Evolutionary conservation across 306 rosid species (phyloP).

Genomic region (Cicer cuneatum): DNA sequence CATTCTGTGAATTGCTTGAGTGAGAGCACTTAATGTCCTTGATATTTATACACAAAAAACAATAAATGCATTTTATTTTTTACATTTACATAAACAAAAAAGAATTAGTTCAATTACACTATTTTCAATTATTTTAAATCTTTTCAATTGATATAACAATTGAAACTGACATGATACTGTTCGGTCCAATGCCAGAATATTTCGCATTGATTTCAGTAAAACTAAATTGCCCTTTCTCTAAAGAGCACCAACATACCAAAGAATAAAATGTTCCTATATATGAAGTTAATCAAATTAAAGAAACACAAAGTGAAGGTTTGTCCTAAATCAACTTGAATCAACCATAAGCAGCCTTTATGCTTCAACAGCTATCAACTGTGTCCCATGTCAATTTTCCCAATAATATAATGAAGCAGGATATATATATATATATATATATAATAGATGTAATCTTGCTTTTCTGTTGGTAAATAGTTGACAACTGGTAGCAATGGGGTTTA

Average conservation of each 20-base stretch:
- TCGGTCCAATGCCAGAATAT: conserved; percentile 16
- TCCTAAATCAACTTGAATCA: conserved; percentile 37
- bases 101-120: not conserved
- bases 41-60: not conserved
- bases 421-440: conserved; percentile 4
- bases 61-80: not conserved
- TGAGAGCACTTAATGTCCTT: no score
- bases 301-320: conserved; percentile 10
- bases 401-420: conserved; percentile 29
- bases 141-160: not conserved
- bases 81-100: not conserved
- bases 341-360: conserved; percentile 8
- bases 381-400: conserved; percentile 22
- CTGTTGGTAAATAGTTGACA: conserved; percentile 9
- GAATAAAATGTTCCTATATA: not conserved
- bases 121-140: not conserved
- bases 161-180: conserved; percentile 1
- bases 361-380: conserved; percentile 36
- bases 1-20: no score
- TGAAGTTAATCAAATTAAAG: conserved; percentile 17
- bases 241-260: conserved; percentile 4
- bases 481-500: conserved; percentile 41
- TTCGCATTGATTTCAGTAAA: conserved; percentile 12
- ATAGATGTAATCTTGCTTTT: conserved; percentile 14
- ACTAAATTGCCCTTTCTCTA: not conserved